phyloP scores from a whole-genome alignment of 2,329 filamentous ascomycete genomes.

The Stagonosporopsis vannaccii region DNA sequence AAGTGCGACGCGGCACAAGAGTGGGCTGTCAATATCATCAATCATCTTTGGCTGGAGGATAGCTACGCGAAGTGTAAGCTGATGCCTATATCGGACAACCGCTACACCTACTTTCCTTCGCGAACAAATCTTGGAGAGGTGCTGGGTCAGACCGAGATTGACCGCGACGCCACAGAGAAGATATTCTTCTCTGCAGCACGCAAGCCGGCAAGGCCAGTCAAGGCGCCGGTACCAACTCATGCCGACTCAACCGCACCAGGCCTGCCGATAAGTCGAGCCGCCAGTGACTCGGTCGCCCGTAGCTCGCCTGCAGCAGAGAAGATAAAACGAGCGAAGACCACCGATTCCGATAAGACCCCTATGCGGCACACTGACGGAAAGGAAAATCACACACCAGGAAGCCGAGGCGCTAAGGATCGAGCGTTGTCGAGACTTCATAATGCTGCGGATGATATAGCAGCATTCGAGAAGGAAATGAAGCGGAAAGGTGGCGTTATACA shows the following conservation, averaged over 20 bases:
- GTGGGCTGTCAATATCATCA: slow-evolving; percentile 89
- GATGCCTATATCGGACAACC: slow-evolving; percentile 73
- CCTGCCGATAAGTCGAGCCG: slow-evolving; percentile 19
- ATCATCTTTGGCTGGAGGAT: slow-evolving; percentile 97
- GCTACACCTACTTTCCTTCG: slow-evolving; percentile 85
- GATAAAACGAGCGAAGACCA: slow-evolving; percentile 35
- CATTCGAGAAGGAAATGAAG: slow-evolving; percentile 95
- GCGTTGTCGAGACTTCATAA: slow-evolving; percentile 79
- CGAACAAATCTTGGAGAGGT: slow-evolving; percentile 93
- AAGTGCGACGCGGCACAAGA: slow-evolving; percentile 92
- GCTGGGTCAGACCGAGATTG: slow-evolving; percentile 85
- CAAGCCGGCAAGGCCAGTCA: slow-evolving; percentile 32
- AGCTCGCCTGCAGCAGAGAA: slow-evolving; percentile 37
- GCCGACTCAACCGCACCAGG: slow-evolving; percentile 31
- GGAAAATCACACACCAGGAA: slow-evolving; percentile 84
- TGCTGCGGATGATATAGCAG: slow-evolving; percentile 81
- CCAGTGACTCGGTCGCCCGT: slow-evolving; percentile 31
- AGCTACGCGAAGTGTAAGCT: slow-evolving; percentile 89
- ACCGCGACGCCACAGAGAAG: slow-evolving; percentile 75
- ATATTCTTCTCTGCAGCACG: slow-evolving; percentile 61
- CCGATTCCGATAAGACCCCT: slow-evolving; percentile 59
- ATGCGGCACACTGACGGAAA: slow-evolving; percentile 62
- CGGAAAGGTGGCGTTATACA: slow-evolving; percentile 72
- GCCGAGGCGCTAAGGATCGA: slow-evolving; percentile 86
- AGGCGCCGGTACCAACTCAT: slow-evolving; percentile 28